These are phyloP conservation scores for Rhizopus arrhizus DNA, from an alignment of 371 early-diverging fungal species.

Conservation along the genomic window DNA sequence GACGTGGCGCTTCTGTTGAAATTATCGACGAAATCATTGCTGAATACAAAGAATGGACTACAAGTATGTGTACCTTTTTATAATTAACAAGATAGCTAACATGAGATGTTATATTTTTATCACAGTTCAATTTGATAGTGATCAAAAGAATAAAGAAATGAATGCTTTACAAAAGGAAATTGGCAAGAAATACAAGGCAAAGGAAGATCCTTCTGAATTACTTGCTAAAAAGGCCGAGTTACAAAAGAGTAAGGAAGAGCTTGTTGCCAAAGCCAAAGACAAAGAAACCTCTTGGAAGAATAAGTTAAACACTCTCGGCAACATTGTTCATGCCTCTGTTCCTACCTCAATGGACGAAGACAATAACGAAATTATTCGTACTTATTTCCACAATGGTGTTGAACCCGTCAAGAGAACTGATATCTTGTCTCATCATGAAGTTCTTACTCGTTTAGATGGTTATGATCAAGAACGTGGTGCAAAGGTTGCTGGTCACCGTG, in stretches of 20 bases:
- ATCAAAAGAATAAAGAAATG: slow-evolving; percentile 87
- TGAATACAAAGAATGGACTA: slow-evolving; percentile 91
- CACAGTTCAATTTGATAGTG: slow-evolving; percentile 83
- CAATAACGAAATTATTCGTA: slow-evolving; percentile 82
- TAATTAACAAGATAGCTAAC: not conserved
- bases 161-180: slow-evolving; percentile 94
- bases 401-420: slow-evolving; percentile 70
- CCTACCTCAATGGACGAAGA: slow-evolving; percentile 89
- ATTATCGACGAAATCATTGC: slow-evolving; percentile 91
- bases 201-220: slow-evolving; percentile 85
- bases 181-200: slow-evolving; percentile 87
- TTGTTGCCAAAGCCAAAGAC: slow-evolving; percentile 72
- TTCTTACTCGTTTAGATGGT: slow-evolving; percentile 88
- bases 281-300: slow-evolving; percentile 69
- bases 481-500: slow-evolving; percentile 99
- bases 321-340: slow-evolving; percentile 96
- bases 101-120: slow-evolving; percentile 4
- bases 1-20: slow-evolving; percentile 84
- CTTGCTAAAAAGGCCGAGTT: slow-evolving; percentile 74
- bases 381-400: slow-evolving; percentile 60
- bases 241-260: slow-evolving; percentile 70
- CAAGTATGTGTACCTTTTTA: slow-evolving; percentile 57
- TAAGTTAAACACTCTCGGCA: slow-evolving; percentile 87
- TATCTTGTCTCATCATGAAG: slow-evolving; percentile 91
- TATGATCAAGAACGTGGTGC: slow-evolving; percentile 94